Evolutionary conservation across 2,329 filamentous ascomycete genomes (phyloP).

Genomic region (Pseudofabraea citricarpa): DNA sequence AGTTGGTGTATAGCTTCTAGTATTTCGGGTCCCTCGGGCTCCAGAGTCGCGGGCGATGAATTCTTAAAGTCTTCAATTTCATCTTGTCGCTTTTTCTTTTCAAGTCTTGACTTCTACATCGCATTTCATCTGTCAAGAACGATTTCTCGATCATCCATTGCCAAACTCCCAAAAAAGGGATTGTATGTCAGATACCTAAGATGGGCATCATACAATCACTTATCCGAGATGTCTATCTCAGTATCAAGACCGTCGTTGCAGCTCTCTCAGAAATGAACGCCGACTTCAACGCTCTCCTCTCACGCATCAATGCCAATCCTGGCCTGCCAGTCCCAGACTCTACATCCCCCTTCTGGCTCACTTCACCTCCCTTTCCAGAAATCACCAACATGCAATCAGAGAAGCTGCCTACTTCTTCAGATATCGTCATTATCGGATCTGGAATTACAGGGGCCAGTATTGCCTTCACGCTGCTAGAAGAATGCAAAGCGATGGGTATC

Average conservation of each 20-base stretch:
- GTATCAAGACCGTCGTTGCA: neutral
- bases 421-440: conserved; percentile 49
- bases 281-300: neutral
- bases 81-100: too few species aligned
- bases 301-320: conserved; percentile 23
- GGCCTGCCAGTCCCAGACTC: conserved; percentile 37
- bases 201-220: conserved; percentile 3
- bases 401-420: conserved; percentile 33
- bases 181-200: neutral
- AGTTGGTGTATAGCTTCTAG: too few species aligned
- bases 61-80: too few species aligned
- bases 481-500: conserved; percentile 19
- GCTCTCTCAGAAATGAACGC: conserved; percentile 3
- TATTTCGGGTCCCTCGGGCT: too few species aligned
- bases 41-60: too few species aligned
- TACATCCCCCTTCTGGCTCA: conserved; percentile 42
- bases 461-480: conserved; percentile 29
- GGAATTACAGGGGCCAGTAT: conserved; percentile 45
- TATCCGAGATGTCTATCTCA: conserved; percentile 2
- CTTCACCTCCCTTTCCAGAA: conserved; percentile 36
- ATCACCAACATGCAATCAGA: conserved; percentile 31
- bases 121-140: too few species aligned
- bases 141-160: too few species aligned
- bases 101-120: too few species aligned
- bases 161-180: too few species aligned